Percentiles rank a stretch among this genome's conserved stretches.
These are phyloP conservation scores for Phialemonium atrogriseum DNA, from an alignment of 2,329 filamentous ascomycete genomes.

Conservation along the genomic window DNA sequence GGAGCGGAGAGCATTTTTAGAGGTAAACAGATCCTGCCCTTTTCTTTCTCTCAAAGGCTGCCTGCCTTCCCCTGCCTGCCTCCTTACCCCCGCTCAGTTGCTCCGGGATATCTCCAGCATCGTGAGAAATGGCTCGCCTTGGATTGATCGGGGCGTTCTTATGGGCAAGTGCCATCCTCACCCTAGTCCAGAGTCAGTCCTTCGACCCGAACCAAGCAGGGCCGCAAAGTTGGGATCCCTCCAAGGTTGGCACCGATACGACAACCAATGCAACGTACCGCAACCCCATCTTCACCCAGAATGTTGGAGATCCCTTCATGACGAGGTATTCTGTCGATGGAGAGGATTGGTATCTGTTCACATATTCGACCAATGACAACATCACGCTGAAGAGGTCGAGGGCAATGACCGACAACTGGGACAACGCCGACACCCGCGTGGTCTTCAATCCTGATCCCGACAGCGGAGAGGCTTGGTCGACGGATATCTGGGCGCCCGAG, in stretches of 20 bases:
- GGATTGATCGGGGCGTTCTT: background rate
- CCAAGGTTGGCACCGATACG: constrained; percentile 23
- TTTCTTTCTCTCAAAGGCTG: too few relatives aligned
- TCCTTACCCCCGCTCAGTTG: too few relatives aligned
- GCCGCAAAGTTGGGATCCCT: constrained; percentile 20
- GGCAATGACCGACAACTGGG: constrained; percentile 30
- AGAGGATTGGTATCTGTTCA: constrained; percentile 30
- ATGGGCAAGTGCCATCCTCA: background rate
- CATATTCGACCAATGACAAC: constrained; percentile 29
- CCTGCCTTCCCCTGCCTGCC: too few relatives aligned
- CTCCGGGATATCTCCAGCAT: too few relatives aligned
- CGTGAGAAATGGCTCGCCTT: constrained; percentile 1
- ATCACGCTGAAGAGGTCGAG: constrained; percentile 28
- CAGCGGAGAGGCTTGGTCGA: constrained; percentile 24
- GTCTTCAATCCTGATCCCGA: constrained; percentile 24
- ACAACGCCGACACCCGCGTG: constrained; percentile 25
- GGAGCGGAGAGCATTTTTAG: too few relatives aligned
- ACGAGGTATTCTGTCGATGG: constrained; percentile 21
- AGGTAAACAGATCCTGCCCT: too few relatives aligned
- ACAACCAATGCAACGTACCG: constrained; percentile 26
- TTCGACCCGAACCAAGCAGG: constrained; percentile 20
- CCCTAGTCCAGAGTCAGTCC: constrained; percentile 12
- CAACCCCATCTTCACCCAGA: constrained; percentile 29
- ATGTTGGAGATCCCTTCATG: constrained; percentile 31
- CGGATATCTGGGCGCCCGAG: constrained; percentile 25